These are phyloP conservation scores for Fusarium pseudoanthophilum DNA, from an alignment of 2,329 filamentous ascomycete species.

Conservation along the genomic window DNA sequence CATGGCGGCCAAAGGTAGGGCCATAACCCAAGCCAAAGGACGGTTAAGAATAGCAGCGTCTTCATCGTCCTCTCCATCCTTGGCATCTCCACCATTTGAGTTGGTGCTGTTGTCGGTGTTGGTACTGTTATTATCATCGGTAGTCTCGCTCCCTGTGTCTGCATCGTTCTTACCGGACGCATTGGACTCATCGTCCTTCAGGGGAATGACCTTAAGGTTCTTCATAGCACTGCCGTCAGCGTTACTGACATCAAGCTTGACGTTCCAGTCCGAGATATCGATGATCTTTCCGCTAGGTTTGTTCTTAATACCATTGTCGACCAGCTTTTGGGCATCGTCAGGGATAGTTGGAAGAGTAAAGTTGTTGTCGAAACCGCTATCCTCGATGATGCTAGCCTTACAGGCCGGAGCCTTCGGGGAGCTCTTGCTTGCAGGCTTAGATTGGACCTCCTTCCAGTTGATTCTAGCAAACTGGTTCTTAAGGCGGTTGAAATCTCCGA, in stretches of 20 bases:
- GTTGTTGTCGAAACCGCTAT: constrained; percentile 76
- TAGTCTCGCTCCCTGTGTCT: constrained; percentile 47
- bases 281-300: constrained; percentile 75
- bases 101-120: constrained; percentile 31
- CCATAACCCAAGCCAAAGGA: constrained; percentile 49
- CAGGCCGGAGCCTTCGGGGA: constrained; percentile 70
- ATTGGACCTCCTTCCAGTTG: constrained; percentile 74
- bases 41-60: constrained; percentile 45
- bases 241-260: constrained; percentile 58
- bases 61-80: constrained; percentile 45
- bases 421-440: constrained; percentile 66
- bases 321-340: constrained; percentile 74
- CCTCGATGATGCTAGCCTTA: constrained; percentile 71
- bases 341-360: constrained; percentile 81
- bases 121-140: constrained; percentile 37
- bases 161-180: constrained; percentile 56
- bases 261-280: constrained; percentile 70
- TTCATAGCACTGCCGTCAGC: constrained; percentile 55
- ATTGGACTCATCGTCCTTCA: constrained; percentile 59
- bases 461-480: constrained; percentile 79
- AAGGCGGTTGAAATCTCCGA: constrained; percentile 77
- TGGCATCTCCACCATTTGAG: constrained; percentile 33
- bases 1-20: constrained; percentile 50
- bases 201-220: constrained; percentile 59
- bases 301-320: constrained; percentile 77